Evolutionary conservation across 441 rosid genomes (phyloP), one percentile per base, ranked within the genome.

Genomic region (Gossypium gossypioides): DNA sequence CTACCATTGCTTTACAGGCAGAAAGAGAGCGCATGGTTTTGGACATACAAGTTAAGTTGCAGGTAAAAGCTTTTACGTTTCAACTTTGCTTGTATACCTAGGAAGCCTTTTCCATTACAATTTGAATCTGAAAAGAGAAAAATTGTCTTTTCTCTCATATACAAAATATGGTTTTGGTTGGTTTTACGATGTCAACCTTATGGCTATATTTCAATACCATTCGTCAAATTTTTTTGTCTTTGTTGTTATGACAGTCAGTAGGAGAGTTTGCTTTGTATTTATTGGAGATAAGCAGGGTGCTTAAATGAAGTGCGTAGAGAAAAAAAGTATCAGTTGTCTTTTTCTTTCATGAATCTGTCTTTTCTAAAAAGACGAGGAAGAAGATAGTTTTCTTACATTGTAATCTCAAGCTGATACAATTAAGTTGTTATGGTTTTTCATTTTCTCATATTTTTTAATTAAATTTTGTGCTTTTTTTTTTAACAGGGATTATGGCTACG

Each of bases 21-120:
- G 99, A 93, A 85, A 89, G 97, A 77, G 98, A 91, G 0, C 97
- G 87, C 66, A 96, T 96, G 99, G 99, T 96, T 83, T 82, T 96
- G 91, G 99, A 96, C 91, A 96, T 96, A 66, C 74, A 91, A 85
- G 99, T 93, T 80, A 96, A 96, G 81, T 89, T 96, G 82, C 99
- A 93, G 97, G 97, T 96, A 81, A 56, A 63, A 21, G 44, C 46
- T 24, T 55, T 40, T n/a, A 69, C 70, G 69, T 32, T 72, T 21
- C 42, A 9, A 25, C 16, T 76, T 68, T 68, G 44, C 71, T 51
- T 68, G 59, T 16, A 50, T 50, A 50, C 10, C 27, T 16, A 67
- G 24, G 10, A 27, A 50, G 10, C 2, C 1, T 56, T 51, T 68
- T 37, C 18, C 7, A 0, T 25, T 27, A 27, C 71, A 27, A 27